These are phyloP conservation scores for Torulaspora microellipsoides DNA, from an alignment of 805 yeast genomes.

Conservation along the genomic window DNA sequence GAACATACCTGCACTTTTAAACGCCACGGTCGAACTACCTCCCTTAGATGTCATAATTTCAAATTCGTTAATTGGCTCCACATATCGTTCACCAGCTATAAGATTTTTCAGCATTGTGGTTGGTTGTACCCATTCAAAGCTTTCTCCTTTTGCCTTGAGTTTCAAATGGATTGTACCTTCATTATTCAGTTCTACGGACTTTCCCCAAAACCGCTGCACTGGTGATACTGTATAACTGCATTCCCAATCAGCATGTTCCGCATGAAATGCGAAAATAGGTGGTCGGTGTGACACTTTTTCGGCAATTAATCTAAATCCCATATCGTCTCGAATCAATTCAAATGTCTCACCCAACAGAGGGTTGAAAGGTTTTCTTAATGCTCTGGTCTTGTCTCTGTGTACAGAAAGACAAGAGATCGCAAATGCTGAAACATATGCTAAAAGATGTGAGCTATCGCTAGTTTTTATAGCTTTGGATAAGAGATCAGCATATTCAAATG, in stretches of 20 bases:
- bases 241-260: constrained; percentile 71
- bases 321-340: constrained; percentile 82
- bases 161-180: constrained; percentile 62
- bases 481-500: constrained; percentile 68
- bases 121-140: constrained; percentile 77
- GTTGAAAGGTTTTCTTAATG: constrained; percentile 85
- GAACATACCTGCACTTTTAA: constrained; percentile 78
- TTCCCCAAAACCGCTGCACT: constrained; percentile 91
- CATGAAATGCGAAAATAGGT: constrained; percentile 68
- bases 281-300: constrained; percentile 92
- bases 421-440: constrained; percentile 69
- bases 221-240: constrained; percentile 62
- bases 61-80: constrained; percentile 75
- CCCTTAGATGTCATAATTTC: constrained; percentile 68
- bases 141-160: constrained; percentile 57
- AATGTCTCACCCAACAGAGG: constrained; percentile 92
- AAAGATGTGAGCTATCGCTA: constrained; percentile 50
- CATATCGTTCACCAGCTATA: constrained; percentile 90
- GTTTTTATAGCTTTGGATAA: constrained; percentile 55
- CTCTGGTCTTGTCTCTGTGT: constrained; percentile 68
- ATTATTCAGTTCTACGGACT: constrained; percentile 76
- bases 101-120: constrained; percentile 77
- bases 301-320: constrained; percentile 64
- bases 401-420: constrained; percentile 72
- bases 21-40: constrained; percentile 62